Evolutionary conservation across 768 basidiomycete genomes (phyloP), one percentile per base, ranked within the genome.

Genomic region (Pleurotus salmoneostramineus): DNA sequence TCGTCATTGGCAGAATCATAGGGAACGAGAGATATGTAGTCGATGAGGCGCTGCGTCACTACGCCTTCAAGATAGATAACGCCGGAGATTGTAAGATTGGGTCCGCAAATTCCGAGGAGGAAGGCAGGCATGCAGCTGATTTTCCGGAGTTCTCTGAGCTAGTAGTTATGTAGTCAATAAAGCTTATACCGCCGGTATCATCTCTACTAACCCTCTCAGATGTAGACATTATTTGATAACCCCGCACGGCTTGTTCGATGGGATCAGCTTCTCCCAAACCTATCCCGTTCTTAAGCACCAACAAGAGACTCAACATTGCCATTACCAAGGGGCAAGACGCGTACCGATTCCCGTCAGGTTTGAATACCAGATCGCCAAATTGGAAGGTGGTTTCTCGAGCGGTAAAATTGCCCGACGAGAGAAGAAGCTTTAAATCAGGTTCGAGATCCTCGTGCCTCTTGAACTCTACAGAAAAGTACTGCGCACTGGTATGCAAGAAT

Each of bases 21-120:
- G 7, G 51, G 51, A 15, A 54, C 37, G 14, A 54, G 51, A 5
- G 51, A 54, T 40, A 54, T 36, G 36, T 40, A 40, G 35, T 21
- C 33, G 7, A 37, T 21, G 10, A 54, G 37, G 37, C 51, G 51
- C 33, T 40, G 14, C 15, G 51, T 40, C 21, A 54, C 51, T 21
- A 40, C 51, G 33, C 51, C 51, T 21, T 54, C 51, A 37, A 54
- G 51, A 27, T 54, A 54, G n/a, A 40, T 40, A 15, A 37, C 51
- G 8, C 37, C 37, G 7, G 51, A 33, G 21, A 54, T 37, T 11
- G 27, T 54, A 36, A 54, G 11, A 27, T 35, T 40, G 15, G 51
- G 36, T 6, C 51, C 51, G n/a, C 17, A 17, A 15, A 54, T 37
- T 15, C 35, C 34, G 14, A 54, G 37, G 14, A 54, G 36, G 37